phyloP scores from a whole-genome alignment of 495 filamentous ascomycete genomes.

The Cetradonia linearis region DNA sequence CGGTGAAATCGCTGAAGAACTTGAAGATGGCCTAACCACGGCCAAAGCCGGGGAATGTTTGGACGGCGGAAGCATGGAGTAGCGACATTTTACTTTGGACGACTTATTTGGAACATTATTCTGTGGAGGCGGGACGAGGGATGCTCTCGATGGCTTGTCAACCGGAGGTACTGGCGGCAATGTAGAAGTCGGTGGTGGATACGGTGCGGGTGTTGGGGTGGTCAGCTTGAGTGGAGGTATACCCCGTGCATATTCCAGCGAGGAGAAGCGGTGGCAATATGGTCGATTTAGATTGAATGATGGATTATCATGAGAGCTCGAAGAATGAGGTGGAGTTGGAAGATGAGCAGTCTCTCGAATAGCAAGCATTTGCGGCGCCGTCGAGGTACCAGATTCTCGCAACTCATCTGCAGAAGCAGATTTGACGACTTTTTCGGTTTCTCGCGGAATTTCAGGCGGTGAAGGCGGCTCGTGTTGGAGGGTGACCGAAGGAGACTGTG shows the following conservation, averaged over 20 bases:
- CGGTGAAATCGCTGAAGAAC: background rate
- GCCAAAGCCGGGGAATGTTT: background rate
- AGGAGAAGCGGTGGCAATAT: slow-evolving; percentile 22
- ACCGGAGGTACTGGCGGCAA: slow-evolving; percentile 20
- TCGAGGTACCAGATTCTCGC: background rate
- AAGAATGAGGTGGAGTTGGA: slow-evolving; percentile 13
- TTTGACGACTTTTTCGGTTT: background rate
- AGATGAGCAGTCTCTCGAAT: background rate
- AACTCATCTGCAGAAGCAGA: background rate
- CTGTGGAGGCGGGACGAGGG: slow-evolving; percentile 9
- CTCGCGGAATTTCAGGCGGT: slow-evolving; percentile 9
- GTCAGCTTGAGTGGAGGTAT: slow-evolving; percentile 18
- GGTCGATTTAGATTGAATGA: slow-evolving; percentile 10
- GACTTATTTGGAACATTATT: background rate
- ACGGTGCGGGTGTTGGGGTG: slow-evolving; percentile 16
- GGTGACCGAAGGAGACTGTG: slow-evolving; percentile 7
- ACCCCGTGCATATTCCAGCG: slow-evolving; percentile 23
- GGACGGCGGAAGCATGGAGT: background rate
- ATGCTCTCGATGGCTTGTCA: slow-evolving; percentile 5
- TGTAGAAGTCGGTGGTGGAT: slow-evolving; percentile 22
- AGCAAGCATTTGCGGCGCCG: background rate
- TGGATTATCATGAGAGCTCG: slow-evolving; percentile 9
- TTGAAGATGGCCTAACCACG: slow-evolving; percentile 1
- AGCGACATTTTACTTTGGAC: background rate
- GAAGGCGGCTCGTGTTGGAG: slow-evolving; percentile 13